Base-by-base conservation (phyloP, 768 basidiomycete species). In the Tricholomella constricta region DNA sequence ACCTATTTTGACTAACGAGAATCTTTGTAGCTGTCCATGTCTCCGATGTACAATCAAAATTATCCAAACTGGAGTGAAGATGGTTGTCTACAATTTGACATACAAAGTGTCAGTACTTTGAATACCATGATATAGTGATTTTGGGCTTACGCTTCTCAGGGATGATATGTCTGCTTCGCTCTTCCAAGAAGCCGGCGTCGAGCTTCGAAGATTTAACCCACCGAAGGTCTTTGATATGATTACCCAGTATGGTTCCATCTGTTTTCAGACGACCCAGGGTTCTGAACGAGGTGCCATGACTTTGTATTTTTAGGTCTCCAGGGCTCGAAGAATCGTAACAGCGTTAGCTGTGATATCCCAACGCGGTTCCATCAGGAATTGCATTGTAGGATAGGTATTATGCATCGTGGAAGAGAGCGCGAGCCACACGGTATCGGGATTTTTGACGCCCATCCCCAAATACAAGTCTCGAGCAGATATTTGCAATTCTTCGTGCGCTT, bases 21-120 rank as follows among this genome's bases (percentile, higher is more conserved):
- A n/a, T 51, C 37, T 8, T 26, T 15, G 4, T 64, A 98, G 95
- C n/a, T 99, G 97, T 62, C 97, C 97, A 0, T 99, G 97, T 67
- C 76, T 98, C n/a, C 86, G 82, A 58, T 99, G 97, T 66, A 93
- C 95, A 0, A 86, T 98, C 71, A 98, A 98, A 69, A 98, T 98
- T 59, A 94, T 98, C 23, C 96, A 99, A 65, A 89, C 86, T 19
- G 96, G 95, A 0, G 88, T 98, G 17, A 86, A 82, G 54, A 87
- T 86, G 52, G 96, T 99, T 3, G 91, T 98, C 4, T 99, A 98
- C 67, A 96, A 94, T 66, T 73, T 98, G 49, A 85, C 86, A 46
- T 99, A 99, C 71, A 94, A 93, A 77, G 92, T 98, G 97, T 92
- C 59, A 62, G 89, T 78, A n/a, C 14, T 42, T 38, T 25, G 35